Base-by-base conservation (phyloP, 768 basidiomycete species). In the Gloeophyllum trabeum region DNA sequence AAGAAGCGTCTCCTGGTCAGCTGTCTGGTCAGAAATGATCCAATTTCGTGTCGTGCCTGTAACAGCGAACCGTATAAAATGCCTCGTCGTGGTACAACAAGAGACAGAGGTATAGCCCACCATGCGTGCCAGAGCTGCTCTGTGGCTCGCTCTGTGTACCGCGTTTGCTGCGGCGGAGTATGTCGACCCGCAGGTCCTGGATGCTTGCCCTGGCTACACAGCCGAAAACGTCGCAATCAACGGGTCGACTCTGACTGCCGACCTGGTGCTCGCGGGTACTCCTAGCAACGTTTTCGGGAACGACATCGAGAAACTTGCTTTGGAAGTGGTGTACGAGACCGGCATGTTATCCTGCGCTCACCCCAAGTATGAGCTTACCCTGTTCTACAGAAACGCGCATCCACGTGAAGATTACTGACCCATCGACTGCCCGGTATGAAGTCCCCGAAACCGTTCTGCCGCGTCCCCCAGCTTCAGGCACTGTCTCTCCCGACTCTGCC, bases 361-460 rank as follows among this genome's bases (percentile, higher is more conserved):
- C 20, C 20, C 25, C 26, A 45, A 41, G 3, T 10, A 40, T 41
- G 5, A 16, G 7, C 35, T 13, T 3, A 24, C n/a, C n/a, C 28
- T 26, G 22, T 28, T 19, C 19, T 25, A 18, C 46, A 79, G 76
- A 54, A 4, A 65, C 67, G 22, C 74, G 80, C 19, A 73, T 82
- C 18, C 79, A 81, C 46, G 55, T 81, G 46, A 80, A 80, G 54
- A 75, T 81, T 40, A 68, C 65, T 1, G 79, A 82, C 47, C 53
- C 73, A 0, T 50, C 65, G 1, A 52, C 55, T 5, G 36, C 55
- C 2, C 75, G 79, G 19, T 83, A 76, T 47, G 78, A 82, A 53
- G 75, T 84, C 0, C 81, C 81, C 5, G 71, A 71, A 10, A 67
- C 66, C 0, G 72, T 82, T 20, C 55, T 83, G 32, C 76, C 78